A percentile compares a stretch with the other conserved stretches of the same genome.
Evolutionary conservation across 306 rosid genomes (phyloP).

Genomic region (Rubus idaeus): DNA sequence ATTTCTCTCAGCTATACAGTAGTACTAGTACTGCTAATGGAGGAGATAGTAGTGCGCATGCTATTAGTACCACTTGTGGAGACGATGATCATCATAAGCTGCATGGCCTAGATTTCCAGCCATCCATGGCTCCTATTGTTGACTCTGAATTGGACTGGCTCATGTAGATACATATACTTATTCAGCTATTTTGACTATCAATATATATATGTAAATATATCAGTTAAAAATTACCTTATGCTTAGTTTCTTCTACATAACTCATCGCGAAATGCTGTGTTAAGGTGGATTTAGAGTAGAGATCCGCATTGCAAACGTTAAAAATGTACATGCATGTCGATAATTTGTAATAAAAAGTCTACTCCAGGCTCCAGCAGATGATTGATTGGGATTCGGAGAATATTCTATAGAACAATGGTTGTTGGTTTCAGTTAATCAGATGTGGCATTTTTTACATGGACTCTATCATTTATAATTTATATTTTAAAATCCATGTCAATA

Average conservation of each 20-base stretch:
- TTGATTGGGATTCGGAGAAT: background rate
- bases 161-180: background rate
- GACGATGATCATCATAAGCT: constrained; percentile 9
- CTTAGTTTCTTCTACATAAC: no score
- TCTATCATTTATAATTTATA: no score
- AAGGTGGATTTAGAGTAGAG: background rate
- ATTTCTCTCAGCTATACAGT: constrained; percentile 29
- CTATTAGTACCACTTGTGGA: background rate
- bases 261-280: background rate
- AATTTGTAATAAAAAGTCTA: background rate
- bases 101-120: constrained; percentile 33
- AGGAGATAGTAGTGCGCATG: constrained; percentile 9
- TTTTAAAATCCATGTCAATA: no score
- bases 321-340: background rate
- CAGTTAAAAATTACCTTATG: background rate
- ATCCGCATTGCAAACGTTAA: background rate
- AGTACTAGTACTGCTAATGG: constrained; percentile 18
- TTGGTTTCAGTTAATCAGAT: no score
- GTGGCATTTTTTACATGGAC: no score
- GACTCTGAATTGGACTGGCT: constrained; percentile 49
- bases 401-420: background rate
- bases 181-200: no score
- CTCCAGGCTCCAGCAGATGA: background rate
- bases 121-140: constrained; percentile 22
- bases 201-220: background rate